phyloP scores from a whole-genome alignment of 768 basidiomycete species.

The Baorangia bicolor region DNA sequence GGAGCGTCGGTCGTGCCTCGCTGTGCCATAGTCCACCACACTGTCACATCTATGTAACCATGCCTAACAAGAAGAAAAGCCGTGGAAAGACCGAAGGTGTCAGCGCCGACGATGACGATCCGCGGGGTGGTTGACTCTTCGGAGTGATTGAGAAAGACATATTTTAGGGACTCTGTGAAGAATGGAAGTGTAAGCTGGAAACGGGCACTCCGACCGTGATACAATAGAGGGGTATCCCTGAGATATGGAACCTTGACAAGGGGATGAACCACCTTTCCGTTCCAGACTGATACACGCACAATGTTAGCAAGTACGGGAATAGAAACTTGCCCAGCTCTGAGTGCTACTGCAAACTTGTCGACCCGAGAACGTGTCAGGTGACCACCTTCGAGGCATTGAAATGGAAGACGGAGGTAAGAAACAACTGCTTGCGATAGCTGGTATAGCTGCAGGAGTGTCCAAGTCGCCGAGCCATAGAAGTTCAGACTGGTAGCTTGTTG shows the following conservation, averaged over 20 bases:
- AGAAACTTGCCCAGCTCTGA: not conserved
- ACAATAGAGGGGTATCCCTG: not conserved
- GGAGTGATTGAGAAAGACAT: constrained; percentile 2
- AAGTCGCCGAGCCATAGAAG: not conserved
- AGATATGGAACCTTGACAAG: not conserved
- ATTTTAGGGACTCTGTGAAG: not conserved
- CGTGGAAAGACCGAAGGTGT: constrained; percentile 85
- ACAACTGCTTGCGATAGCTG: not conserved
- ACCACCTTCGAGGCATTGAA: not conserved
- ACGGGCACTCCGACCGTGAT: not conserved
- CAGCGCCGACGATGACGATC: constrained; percentile 71
- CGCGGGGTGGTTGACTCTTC: constrained; percentile 9
- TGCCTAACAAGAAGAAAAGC: constrained; percentile 73
- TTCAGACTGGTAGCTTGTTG: too few species aligned
- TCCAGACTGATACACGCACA: not conserved
- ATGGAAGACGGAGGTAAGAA: too few species aligned
- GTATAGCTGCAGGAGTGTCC: not conserved
- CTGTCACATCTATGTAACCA: constrained; percentile 69
- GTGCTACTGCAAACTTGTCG: not conserved
- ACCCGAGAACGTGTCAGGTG: not conserved
- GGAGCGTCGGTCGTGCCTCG: too few species aligned
- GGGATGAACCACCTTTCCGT: not conserved
- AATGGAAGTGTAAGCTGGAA: too few species aligned
- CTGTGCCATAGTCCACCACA: too few species aligned
- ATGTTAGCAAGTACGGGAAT: not conserved